These are phyloP conservation scores for Clonostachys solani DNA, from an alignment of 2,329 filamentous ascomycete species.

Conservation along the genomic window DNA sequence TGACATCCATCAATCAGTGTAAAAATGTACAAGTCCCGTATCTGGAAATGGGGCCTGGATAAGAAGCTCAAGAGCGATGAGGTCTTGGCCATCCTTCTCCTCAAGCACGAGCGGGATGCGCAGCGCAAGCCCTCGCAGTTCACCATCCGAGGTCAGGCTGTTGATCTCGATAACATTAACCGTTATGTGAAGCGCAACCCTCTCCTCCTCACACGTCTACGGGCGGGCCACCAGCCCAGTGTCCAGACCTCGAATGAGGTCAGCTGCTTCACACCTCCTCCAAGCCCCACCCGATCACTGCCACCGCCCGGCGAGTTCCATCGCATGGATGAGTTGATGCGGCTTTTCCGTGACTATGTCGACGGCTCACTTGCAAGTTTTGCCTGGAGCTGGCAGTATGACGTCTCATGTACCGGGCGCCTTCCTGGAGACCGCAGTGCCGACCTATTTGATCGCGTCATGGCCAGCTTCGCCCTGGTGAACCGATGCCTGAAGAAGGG, in stretches of 20 bases:
- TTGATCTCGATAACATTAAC: conserved; percentile 31
- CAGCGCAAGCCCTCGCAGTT: conserved; percentile 25
- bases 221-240: conserved; percentile 20
- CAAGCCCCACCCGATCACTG: conserved; percentile 11
- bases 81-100: conserved; percentile 29
- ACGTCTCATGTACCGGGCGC: conserved; percentile 17
- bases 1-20: conserved; percentile 14
- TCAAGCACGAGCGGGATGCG: conserved; percentile 27
- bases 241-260: conserved; percentile 22
- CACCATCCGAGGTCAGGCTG: conserved; percentile 28
- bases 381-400: conserved; percentile 20
- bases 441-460: conserved; percentile 25
- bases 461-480: conserved; percentile 23
- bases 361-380: conserved; percentile 18
- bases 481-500: conserved; percentile 24
- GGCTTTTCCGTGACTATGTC: conserved; percentile 20
- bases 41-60: conserved; percentile 34
- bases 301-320: conserved; percentile 11
- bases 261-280: conserved; percentile 21
- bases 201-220: conserved; percentile 20
- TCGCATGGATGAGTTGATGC: conserved; percentile 16
- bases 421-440: conserved; percentile 18
- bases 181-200: conserved; percentile 34
- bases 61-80: conserved; percentile 36
- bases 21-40: conserved; percentile 37